These are phyloP conservation scores for Cordyceps fumosorosea DNA, from an alignment of 2,329 filamentous ascomycete species.

Conservation along the genomic window DNA sequence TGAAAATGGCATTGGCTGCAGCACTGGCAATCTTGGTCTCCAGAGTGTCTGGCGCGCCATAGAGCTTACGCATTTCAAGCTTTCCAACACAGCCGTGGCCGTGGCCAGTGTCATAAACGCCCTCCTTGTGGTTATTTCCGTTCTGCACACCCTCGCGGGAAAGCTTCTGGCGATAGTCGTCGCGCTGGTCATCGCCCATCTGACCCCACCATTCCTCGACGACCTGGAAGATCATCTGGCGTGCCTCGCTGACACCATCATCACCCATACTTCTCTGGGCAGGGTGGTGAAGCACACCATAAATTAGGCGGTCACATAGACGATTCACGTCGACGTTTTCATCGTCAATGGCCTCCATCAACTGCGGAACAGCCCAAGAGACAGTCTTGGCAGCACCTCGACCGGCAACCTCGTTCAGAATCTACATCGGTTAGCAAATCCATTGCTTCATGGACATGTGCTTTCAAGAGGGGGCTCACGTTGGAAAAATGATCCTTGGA, in stretches of 20 bases:
- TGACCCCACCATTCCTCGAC: constrained; percentile 78
- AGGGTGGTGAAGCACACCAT: constrained; percentile 82
- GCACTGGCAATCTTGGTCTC: constrained; percentile 51
- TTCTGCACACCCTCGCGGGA: constrained; percentile 70
- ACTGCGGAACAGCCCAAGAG: constrained; percentile 79
- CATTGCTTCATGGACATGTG: not conserved
- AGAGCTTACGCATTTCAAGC: constrained; percentile 68
- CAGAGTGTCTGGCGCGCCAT: constrained; percentile 40
- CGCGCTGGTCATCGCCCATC: constrained; percentile 54
- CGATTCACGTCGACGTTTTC: constrained; percentile 62
- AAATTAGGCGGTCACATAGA: constrained; percentile 68
- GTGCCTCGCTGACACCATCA: constrained; percentile 66
- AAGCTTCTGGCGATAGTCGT: constrained; percentile 66
- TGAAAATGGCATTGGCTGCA: constrained; percentile 50
- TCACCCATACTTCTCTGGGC: constrained; percentile 65
- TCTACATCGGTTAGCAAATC: constrained; percentile 26
- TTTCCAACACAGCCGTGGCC: constrained; percentile 78
- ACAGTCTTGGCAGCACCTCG: constrained; percentile 73
- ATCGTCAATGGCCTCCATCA: constrained; percentile 84
- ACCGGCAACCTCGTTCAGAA: constrained; percentile 83
- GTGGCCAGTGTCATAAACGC: constrained; percentile 75
- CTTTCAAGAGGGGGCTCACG: constrained; percentile 29
- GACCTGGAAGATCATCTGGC: constrained; percentile 68
- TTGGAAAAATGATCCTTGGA: constrained; percentile 93
- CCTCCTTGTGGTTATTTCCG: constrained; percentile 80